Evolutionary conservation across 2,329 filamentous ascomycete species (phyloP).

Genomic region (Botrytis byssoidea): DNA sequence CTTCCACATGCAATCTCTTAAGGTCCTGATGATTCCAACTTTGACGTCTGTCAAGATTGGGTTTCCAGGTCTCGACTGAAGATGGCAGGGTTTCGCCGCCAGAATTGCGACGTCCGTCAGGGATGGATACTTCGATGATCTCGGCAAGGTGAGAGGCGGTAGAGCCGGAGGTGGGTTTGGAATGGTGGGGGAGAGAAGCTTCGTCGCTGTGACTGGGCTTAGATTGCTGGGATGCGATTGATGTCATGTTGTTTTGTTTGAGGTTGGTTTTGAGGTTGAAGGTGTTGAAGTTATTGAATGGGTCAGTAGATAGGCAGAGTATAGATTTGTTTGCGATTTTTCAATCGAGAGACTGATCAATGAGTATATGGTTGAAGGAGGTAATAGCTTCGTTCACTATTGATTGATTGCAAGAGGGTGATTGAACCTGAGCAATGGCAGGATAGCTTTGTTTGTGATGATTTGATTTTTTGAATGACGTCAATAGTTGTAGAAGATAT

Average conservation of each 20-base stretch:
- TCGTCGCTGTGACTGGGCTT: background rate
- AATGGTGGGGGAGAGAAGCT: background rate
- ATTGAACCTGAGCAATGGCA: background rate
- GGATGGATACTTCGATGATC: conserved; percentile 20
- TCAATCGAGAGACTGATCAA: background rate
- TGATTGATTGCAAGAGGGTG: background rate
- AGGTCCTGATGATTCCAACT: conserved; percentile 36
- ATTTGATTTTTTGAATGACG: background rate
- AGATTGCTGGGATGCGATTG: background rate
- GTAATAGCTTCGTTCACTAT: background rate
- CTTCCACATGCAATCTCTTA: conserved; percentile 28
- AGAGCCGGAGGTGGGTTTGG: background rate
- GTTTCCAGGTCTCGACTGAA: conserved; percentile 33
- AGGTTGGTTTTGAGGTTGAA: background rate
- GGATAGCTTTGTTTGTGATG: background rate
- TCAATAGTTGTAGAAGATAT: background rate
- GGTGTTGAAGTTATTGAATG: background rate
- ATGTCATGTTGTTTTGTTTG: background rate
- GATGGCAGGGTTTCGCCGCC: conserved; percentile 28
- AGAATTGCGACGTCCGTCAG: conserved; percentile 32
- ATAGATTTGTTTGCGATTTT: background rate
- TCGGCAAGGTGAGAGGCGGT: background rate
- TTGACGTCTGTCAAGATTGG: conserved; percentile 27
- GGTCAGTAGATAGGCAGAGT: background rate
- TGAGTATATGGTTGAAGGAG: background rate